These are phyloP conservation scores for Capronia coronata DNA, from an alignment of 2,329 filamentous ascomycete species.

Conservation along the genomic window DNA sequence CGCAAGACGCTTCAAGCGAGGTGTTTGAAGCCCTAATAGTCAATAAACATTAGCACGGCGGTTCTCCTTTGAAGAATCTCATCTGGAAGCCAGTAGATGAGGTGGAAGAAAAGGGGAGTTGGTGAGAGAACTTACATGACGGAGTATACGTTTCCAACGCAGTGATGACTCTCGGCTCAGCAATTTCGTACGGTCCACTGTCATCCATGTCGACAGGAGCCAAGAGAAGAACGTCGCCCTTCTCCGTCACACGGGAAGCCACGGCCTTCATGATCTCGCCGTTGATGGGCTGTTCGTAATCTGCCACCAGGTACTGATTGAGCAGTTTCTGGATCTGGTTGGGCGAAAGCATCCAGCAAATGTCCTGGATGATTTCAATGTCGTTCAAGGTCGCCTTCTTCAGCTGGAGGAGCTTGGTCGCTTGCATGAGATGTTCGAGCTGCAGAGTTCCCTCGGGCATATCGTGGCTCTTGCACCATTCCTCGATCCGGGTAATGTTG, in stretches of 20 bases:
- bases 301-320: constrained; percentile 96
- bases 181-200: constrained; percentile 96
- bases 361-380: constrained; percentile 99
- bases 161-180: constrained; percentile 90
- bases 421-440: constrained; percentile 96
- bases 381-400: constrained; percentile 99
- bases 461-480: constrained; percentile 99
- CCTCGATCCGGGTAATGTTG: constrained; percentile 98
- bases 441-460: constrained; percentile 98
- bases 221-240: constrained; percentile 90
- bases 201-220: constrained; percentile 98
- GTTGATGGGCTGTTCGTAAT: constrained; percentile 99
- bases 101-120: background rate
- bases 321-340: constrained; percentile 99
- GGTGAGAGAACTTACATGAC: constrained; percentile 64
- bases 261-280: constrained; percentile 99
- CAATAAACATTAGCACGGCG: constrained; percentile 30
- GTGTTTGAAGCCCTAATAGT: constrained; percentile 79
- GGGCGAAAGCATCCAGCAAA: constrained; percentile 91
- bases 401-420: constrained; percentile 92
- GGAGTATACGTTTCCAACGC: constrained; percentile 97
- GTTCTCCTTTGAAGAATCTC: background rate
- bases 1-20: constrained; percentile 87
- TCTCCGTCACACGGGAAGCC: constrained; percentile 91
- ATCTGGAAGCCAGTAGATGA: too few relatives aligned